phyloP scores from a whole-genome alignment of 2,329 filamentous ascomycete genomes.

The Blastomyces parvus region DNA sequence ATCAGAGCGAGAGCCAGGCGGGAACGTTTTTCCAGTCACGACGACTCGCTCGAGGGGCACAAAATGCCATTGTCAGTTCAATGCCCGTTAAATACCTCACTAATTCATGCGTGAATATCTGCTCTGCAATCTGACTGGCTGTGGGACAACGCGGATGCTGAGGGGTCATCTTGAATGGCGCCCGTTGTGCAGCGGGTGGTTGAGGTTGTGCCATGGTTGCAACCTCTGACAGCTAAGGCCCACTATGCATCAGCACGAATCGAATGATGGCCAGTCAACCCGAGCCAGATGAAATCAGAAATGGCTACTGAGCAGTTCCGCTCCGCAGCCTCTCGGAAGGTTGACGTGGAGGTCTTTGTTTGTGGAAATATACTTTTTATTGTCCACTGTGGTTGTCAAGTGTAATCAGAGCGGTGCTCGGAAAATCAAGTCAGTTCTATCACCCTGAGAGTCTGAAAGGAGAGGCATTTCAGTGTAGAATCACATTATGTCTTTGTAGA shows the following conservation, averaged over 20 bases:
- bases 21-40: neutral
- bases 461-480: neutral
- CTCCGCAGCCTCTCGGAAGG: no score
- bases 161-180: neutral
- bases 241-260: neutral
- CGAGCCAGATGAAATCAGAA: no score
- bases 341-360: neutral
- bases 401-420: neutral
- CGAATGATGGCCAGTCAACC: neutral
- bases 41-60: no score
- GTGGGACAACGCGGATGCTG: neutral
- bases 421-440: neutral
- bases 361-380: neutral
- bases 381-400: neutral
- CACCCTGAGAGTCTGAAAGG: neutral
- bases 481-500: neutral
- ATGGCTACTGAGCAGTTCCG: no score
- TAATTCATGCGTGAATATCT: neutral
- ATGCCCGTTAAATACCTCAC: neutral
- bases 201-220: neutral
- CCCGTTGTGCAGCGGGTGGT: neutral
- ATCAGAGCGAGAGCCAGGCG: neutral
- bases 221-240: neutral
- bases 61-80: neutral
- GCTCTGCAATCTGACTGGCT: constrained; percentile 2